These are phyloP conservation scores for Naegleria lovaniensis DNA, from an alignment of 208 protist genomes.

Conservation along the genomic window DNA sequence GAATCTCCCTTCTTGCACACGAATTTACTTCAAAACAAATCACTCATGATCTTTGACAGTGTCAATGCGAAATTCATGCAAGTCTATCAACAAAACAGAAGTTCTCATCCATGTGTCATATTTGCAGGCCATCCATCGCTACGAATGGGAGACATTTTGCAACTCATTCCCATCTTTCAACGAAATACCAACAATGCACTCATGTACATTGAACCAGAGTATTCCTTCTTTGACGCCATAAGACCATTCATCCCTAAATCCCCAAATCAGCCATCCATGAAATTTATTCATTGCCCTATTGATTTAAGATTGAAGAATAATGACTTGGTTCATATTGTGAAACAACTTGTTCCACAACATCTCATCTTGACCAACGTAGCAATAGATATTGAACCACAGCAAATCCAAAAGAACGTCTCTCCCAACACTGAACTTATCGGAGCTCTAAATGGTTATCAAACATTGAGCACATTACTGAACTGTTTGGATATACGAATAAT, in stretches of 20 bases:
- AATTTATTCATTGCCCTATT: constrained; percentile 14
- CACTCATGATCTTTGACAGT: neutral
- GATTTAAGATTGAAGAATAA: constrained; percentile 1
- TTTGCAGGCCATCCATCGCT: constrained; percentile 15
- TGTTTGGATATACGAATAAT: neutral
- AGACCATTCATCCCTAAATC: neutral
- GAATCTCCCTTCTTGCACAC: neutral
- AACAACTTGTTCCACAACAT: neutral
- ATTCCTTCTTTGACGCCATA: neutral
- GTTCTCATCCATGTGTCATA: constrained; percentile 10
- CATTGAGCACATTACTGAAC: neutral
- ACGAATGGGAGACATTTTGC: neutral
- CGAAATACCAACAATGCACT: neutral
- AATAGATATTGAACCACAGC: neutral
- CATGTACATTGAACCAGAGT: constrained; percentile 14
- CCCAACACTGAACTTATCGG: neutral
- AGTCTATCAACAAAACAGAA: constrained; percentile 5
- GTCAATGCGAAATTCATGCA: neutral
- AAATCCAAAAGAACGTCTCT: neutral
- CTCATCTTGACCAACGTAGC: neutral
- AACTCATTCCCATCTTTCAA: neutral
- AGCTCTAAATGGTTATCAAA: neutral
- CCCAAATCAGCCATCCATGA: neutral
- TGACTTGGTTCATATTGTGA: neutral
- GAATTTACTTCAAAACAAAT: neutral